Percentiles rank a stretch among this genome's conserved stretches.
phyloP scores from a whole-genome alignment of 192 early-diverging fungal species.

The Coemansia sp. region DNA sequence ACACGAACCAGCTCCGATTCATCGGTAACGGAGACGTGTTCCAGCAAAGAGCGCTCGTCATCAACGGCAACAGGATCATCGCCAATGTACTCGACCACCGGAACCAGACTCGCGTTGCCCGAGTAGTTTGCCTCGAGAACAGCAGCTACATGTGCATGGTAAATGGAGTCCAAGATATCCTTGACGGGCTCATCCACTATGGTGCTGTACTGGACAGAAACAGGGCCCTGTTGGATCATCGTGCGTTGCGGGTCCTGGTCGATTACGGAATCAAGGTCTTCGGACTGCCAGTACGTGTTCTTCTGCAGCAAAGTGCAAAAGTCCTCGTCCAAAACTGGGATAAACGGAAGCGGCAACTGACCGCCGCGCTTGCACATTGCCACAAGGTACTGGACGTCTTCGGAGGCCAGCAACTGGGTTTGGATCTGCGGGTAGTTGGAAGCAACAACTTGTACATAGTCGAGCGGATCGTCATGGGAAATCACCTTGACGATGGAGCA shows the following conservation, averaged over 20 bases:
- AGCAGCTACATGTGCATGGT: slow-evolving; percentile 74
- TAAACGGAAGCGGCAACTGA: slow-evolving; percentile 89
- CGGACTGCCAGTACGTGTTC: slow-evolving; percentile 88
- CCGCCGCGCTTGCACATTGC: slow-evolving; percentile 59
- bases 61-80: not conserved
- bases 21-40: not conserved
- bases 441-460: slow-evolving; percentile 21
- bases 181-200: slow-evolving; percentile 83
- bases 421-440: slow-evolving; percentile 11
- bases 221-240: slow-evolving; percentile 87
- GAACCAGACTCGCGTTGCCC: slow-evolving; percentile 62
- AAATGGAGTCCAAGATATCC: slow-evolving; percentile 85
- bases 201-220: slow-evolving; percentile 74
- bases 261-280: slow-evolving; percentile 81
- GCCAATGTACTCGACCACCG: slow-evolving; percentile 78
- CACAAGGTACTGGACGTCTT: slow-evolving; percentile 41
- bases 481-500: not conserved
- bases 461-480: not conserved
- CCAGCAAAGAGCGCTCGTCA: not conserved
- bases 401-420: slow-evolving; percentile 17
- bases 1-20: not conserved
- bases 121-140: slow-evolving; percentile 75
- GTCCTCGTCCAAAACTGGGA: slow-evolving; percentile 80
- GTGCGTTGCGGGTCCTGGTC: slow-evolving; percentile 84
- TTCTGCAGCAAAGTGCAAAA: slow-evolving; percentile 92